Evolutionary conservation across 352 stramenopile genomes (phyloP).

Genomic region (Ophiocytium majus): DNA sequence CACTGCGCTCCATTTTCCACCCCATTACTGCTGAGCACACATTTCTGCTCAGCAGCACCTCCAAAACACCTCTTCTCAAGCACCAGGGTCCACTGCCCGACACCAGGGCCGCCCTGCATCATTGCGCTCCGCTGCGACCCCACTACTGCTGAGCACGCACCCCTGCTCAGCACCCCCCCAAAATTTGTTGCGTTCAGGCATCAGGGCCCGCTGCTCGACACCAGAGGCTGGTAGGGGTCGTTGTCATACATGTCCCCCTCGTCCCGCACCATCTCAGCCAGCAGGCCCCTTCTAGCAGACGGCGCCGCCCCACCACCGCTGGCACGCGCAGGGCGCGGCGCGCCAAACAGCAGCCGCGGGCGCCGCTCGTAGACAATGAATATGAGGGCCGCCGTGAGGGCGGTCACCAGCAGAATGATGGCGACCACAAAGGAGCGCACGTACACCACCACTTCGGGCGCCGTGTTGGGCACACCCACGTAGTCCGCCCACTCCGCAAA

Average conservation of each 20-base stretch:
- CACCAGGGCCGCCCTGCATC: neutral
- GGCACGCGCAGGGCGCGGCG: neutral
- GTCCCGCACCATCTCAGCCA: conserved; percentile 18
- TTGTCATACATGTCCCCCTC: neutral
- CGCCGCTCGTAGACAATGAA: conserved; percentile 45
- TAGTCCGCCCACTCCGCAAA: conserved; percentile 39
- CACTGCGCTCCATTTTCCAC: too few relatives aligned
- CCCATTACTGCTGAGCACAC: neutral
- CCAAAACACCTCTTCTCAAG: neutral
- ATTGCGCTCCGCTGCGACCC: neutral
- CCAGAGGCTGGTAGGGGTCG: neutral
- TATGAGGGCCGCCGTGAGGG: conserved; percentile 21
- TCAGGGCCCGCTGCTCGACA: neutral
- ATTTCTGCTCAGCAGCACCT: neutral
- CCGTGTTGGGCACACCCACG: conserved; percentile 23
- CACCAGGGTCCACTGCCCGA: neutral
- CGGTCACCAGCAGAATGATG: conserved; percentile 44
- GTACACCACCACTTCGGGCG: neutral
- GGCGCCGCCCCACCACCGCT: neutral
- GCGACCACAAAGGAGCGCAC: conserved; percentile 31
- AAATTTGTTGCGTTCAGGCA: neutral
- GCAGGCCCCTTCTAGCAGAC: neutral
- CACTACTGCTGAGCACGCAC: neutral
- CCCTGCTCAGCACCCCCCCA: neutral
- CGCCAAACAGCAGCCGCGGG: conserved; percentile 37